These are phyloP conservation scores for Phytophthora brassicae DNA, from an alignment of 352 stramenopile genomes.

Conservation along the genomic window DNA sequence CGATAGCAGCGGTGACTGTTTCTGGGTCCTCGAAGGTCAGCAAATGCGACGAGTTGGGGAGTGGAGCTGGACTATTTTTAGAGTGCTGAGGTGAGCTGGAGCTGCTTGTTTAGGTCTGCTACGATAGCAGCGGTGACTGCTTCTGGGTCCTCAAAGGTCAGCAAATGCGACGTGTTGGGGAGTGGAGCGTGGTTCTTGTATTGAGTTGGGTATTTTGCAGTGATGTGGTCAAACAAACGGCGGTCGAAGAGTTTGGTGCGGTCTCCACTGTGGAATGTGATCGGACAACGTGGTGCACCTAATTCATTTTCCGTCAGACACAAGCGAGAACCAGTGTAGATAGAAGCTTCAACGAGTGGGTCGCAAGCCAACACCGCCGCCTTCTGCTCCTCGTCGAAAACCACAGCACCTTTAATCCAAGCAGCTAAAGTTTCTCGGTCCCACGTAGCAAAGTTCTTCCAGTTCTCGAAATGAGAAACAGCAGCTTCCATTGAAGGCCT, in stretches of 20 bases:
- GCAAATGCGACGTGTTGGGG: conserved; percentile 35
- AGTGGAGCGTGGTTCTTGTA: conserved; percentile 33
- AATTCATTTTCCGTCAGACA: conserved; percentile 35
- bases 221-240: conserved; percentile 15
- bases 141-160: conserved; percentile 52
- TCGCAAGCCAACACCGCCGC: conserved; percentile 33
- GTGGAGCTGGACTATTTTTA: conserved; percentile 1
- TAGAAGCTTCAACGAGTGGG: conserved; percentile 40
- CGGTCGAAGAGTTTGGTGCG: conserved; percentile 32
- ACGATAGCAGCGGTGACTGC: conserved; percentile 31
- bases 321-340: conserved; percentile 33
- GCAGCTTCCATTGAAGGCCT: conserved; percentile 30
- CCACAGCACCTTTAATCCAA: conserved; percentile 44
- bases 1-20: conserved; percentile 29
- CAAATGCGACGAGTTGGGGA: conserved; percentile 38
- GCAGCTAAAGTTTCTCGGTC: conserved; percentile 35
- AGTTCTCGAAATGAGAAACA: conserved; percentile 29
- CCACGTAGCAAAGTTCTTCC: conserved; percentile 46
- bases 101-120: conserved; percentile 16
- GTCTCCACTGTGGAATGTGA: conserved; percentile 33
- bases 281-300: conserved; percentile 9
- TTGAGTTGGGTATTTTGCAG: conserved; percentile 13
- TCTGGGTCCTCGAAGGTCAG: conserved; percentile 52
- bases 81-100: conserved; percentile 10
- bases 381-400: conserved; percentile 30